Base-by-base conservation (phyloP, 1,284 basidiomycete species). In the Leccinum pachyderme region DNA sequence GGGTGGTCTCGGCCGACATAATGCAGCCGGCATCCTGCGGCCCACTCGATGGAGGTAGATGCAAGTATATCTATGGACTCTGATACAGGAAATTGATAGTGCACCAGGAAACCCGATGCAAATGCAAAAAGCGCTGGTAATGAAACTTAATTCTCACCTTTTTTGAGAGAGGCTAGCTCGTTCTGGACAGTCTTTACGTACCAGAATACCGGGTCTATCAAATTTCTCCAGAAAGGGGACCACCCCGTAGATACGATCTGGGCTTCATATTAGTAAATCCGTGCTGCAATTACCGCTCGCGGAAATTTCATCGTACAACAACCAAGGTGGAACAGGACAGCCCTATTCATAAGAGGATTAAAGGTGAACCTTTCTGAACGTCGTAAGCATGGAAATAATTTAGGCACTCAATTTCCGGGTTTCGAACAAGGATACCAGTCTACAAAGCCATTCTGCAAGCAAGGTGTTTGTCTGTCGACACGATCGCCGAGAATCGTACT, bases 291-390 rank as follows among this genome's bases (percentile, higher is more conserved):
- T 67, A 67, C 67, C 67, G 64, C 59, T 58, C 50, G 39, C 65
- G 65, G 67, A 64, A 61, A 63, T 69, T 67, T 63, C 58, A 63
- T 65, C 54, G 49, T 63, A 63, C 63, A 66, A 67, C 63, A 56
- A 66, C 57, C 67, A 67, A 54, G 71, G 65, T 59, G 55, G 67
- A 59, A 39, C 56, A 63, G 47, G 62, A 68, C 55, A 63, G 45
- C 59, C 61, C 53, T 61, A 57, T 47, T 53, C 33, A 60, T 57
- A 50, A 39, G 46, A 43, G 33, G 46, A 24, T 35, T 48, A 44
- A 54, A 41, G 25, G 47, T 56, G 51, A 56, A 49, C 55, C 29
- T 49, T 47, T 47, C 5, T 44, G 37, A 52, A 29, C 28, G 47
- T 32, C 6, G 49, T 46, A 53, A 35, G 58, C 58, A 55, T 61